Percentiles rank a stretch among this genome's conserved stretches.
These are phyloP conservation scores for Quercus tomentella DNA, from an alignment of 331 rosid species.

Conservation along the genomic window DNA sequence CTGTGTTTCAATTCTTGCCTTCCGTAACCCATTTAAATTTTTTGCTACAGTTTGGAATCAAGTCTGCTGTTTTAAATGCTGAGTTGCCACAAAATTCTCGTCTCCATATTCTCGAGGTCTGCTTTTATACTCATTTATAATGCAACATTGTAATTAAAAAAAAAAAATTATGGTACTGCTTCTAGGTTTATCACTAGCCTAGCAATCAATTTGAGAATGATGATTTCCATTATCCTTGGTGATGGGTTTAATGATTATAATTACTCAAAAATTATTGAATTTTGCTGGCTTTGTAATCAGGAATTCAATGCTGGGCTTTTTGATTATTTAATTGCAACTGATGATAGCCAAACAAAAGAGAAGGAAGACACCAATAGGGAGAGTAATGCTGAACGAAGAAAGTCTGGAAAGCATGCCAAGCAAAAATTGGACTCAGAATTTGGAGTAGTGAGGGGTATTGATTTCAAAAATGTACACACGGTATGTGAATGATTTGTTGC, in stretches of 20 bases:
- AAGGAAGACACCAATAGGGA: conserved; percentile 52
- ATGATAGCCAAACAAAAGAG: conserved; percentile 65
- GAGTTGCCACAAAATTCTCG: conserved; percentile 99
- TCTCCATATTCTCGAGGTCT: conserved; percentile 93
- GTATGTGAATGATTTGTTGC: conserved; percentile 38
- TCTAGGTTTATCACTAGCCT: conserved; percentile 8
- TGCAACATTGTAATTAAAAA: not conserved
- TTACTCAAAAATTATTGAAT: conserved; percentile 5
- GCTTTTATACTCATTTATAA: not conserved
- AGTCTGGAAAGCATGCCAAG: conserved; percentile 45
- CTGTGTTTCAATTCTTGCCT: not conserved
- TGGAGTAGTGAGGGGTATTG: conserved; percentile 95
- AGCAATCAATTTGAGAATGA: conserved; percentile 2
- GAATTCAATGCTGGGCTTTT: conserved; percentile 98
- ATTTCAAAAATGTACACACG: conserved; percentile 90
- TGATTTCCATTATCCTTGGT: conserved; percentile 1
- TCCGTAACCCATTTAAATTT: not conserved
- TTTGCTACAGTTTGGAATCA: conserved; percentile 76
- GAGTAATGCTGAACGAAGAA: conserved; percentile 35
- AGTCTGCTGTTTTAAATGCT: conserved; percentile 90
- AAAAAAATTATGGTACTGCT: not conserved
- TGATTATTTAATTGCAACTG: conserved; percentile 92
- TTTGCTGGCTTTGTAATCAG: conserved; percentile 40
- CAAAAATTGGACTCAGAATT: conserved; percentile 79
- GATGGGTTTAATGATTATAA: not conserved